These are phyloP conservation scores for Sclerotinia trifoliorum DNA, from an alignment of 2,329 filamentous ascomycete species.

Conservation along the genomic window DNA sequence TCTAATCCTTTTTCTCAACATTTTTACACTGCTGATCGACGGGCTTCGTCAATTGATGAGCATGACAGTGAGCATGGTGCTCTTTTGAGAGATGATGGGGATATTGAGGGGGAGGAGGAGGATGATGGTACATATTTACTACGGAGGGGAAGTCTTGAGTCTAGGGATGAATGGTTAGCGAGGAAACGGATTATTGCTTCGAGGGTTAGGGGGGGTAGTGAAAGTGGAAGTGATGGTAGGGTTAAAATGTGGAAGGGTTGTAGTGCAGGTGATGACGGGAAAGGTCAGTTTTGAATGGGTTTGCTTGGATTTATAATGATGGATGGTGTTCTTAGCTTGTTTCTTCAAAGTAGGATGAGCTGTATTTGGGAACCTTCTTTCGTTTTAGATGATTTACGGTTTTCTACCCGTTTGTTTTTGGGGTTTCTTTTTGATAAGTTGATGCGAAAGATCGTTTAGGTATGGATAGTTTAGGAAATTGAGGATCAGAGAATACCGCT, in stretches of 20 bases:
- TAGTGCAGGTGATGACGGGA: neutral
- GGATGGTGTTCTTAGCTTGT: neutral
- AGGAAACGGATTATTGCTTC: slow-evolving; percentile 1
- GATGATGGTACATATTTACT: slow-evolving; percentile 19
- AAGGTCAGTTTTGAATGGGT: neutral
- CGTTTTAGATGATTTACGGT: neutral
- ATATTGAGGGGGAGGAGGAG: neutral
- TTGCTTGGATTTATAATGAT: too few relatives aligned
- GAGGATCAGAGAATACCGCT: neutral
- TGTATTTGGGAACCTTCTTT: neutral
- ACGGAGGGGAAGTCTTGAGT: slow-evolving; percentile 5
- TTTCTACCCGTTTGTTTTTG: neutral
- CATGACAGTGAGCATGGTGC: neutral
- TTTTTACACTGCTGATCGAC: neutral
- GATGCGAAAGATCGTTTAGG: neutral
- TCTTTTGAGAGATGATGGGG: neutral
- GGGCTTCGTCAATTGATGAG: neutral
- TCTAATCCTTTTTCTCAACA: neutral
- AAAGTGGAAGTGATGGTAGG: neutral
- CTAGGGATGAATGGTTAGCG: slow-evolving; percentile 14
- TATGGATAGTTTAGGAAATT: neutral
- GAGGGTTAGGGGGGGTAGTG: neutral
- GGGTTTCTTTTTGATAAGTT: neutral
- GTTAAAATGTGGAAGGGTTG: neutral
- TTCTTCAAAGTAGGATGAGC: neutral